These are phyloP conservation scores for Zygosaccharomyces bisporus DNA, from an alignment of 805 yeast genomes.

Conservation along the genomic window DNA sequence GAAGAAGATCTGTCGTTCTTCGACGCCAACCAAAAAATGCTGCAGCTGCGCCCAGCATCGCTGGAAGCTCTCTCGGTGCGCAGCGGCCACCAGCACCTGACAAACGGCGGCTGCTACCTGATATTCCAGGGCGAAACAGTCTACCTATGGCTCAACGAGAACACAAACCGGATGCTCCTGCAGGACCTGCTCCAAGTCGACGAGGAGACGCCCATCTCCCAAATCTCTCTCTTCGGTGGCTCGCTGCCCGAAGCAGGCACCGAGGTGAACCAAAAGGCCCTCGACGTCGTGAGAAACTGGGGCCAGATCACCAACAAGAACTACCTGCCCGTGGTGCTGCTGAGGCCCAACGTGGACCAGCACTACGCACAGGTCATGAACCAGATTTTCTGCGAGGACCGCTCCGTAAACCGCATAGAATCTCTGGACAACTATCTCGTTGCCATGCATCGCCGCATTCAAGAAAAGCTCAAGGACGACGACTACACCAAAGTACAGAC, in stretches of 20 bases:
- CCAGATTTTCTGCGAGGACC: constrained; percentile 71
- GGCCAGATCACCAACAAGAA: constrained; percentile 22
- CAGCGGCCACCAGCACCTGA: constrained; percentile 36
- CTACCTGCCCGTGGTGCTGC: constrained; percentile 27
- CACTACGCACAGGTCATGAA: constrained; percentile 38
- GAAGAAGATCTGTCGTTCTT: constrained; percentile 52
- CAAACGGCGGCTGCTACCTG: constrained; percentile 73
- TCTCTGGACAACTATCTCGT: constrained; percentile 66
- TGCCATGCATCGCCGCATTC: constrained; percentile 61
- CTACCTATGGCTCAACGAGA: constrained; percentile 64
- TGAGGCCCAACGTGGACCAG: constrained; percentile 35
- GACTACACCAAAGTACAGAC: constrained; percentile 28
- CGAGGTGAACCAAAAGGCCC: constrained; percentile 61
- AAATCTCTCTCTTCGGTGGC: constrained; percentile 34
- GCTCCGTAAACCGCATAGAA: constrained; percentile 47
- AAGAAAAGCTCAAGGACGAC: constrained; percentile 49
- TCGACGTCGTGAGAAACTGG: constrained; percentile 56
- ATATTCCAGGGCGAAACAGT: constrained; percentile 63
- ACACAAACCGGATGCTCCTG: constrained; percentile 61
- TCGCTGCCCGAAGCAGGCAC: constrained; percentile 70
- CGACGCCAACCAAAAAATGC: constrained; percentile 40
- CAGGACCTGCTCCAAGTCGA: constrained; percentile 72
- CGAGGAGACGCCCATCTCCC: constrained; percentile 19
- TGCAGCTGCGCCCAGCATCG: constrained; percentile 45
- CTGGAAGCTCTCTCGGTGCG: constrained; percentile 42